Percentiles rank a stretch among this genome's conserved stretches.
phyloP scores from a whole-genome alignment of 768 basidiomycete genomes.

The Trametes meyenii region DNA sequence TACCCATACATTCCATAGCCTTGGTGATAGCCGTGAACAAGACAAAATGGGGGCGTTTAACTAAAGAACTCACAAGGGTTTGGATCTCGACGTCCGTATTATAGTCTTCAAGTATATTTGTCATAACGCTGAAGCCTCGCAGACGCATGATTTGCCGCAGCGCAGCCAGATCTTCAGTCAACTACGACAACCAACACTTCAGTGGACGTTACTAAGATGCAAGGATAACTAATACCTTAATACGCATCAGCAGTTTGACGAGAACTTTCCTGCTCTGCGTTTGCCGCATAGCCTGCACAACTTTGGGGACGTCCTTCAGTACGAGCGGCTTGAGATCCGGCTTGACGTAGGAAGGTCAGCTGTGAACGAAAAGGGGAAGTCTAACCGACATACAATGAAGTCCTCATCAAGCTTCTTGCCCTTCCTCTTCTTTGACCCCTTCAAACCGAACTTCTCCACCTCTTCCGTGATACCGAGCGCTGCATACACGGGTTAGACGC shows the following conservation, averaged over 20 bases:
- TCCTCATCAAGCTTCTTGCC: constrained; percentile 94
- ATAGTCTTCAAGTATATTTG: constrained; percentile 81
- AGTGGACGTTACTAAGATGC: background rate
- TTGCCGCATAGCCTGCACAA: constrained; percentile 90
- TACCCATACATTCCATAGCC: constrained; percentile 67
- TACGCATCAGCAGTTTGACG: constrained; percentile 78
- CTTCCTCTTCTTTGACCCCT: constrained; percentile 88
- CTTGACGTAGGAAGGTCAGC: constrained; percentile 39
- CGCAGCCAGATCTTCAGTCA: constrained; percentile 80
- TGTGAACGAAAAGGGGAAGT: background rate
- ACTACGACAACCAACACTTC: constrained; percentile 45
- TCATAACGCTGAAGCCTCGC: constrained; percentile 93
- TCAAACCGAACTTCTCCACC: constrained; percentile 77
- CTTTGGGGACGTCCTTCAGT: constrained; percentile 84
- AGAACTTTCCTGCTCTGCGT: constrained; percentile 83
- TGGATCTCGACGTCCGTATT: constrained; percentile 68
- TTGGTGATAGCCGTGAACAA: constrained; percentile 30
- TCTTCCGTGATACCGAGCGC: constrained; percentile 95
- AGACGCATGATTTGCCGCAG: constrained; percentile 86
- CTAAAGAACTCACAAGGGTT: constrained; percentile 56
- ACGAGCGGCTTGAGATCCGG: constrained; percentile 76
- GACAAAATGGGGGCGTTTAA: background rate
- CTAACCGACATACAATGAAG: constrained; percentile 64
- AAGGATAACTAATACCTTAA: constrained; percentile 56
- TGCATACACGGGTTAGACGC: constrained; percentile 34